Percentiles rank a stretch among this genome's conserved stretches.
Evolutionary conservation across 148 eudicot genomes (phyloP).

Genomic region (Chenopodium formosanum): DNA sequence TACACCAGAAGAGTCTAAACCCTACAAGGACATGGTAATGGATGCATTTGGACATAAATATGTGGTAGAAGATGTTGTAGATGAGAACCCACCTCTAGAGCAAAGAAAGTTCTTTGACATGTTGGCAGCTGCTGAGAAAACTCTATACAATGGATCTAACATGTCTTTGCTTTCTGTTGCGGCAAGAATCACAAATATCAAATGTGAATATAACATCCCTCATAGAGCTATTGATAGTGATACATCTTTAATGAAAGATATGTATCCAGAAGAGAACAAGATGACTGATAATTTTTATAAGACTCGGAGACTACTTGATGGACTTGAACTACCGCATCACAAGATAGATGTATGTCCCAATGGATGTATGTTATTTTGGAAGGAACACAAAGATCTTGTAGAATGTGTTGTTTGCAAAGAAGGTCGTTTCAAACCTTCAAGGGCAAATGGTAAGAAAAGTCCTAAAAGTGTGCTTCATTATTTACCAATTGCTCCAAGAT

Average conservation of each 20-base stretch:
- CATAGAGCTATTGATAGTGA: not conserved
- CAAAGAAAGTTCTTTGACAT: not conserved
- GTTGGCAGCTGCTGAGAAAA: not conserved
- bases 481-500: constrained; percentile 2
- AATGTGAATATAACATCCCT: constrained; percentile 8
- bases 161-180: constrained; percentile 4
- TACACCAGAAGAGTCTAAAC: not conserved
- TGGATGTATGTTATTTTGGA: not conserved
- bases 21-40: constrained; percentile 10
- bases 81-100: not conserved
- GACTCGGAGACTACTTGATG: no score
- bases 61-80: not conserved
- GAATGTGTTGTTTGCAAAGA: not conserved
- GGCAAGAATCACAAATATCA: not conserved
- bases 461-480: not conserved
- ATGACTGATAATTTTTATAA: no score
- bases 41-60: constrained; percentile 6
- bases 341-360: no score
- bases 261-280: no score
- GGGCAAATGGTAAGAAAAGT: not conserved
- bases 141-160: constrained; percentile 2
- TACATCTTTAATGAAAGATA: no score
- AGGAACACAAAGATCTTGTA: not conserved
- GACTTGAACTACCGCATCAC: no score
- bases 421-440: not conserved